A percentile compares a stretch with the other conserved stretches of the same genome.
These are phyloP conservation scores for Pelargonium exstipulatum DNA, from an alignment of 441 rosid genomes.

Conservation along the genomic window DNA sequence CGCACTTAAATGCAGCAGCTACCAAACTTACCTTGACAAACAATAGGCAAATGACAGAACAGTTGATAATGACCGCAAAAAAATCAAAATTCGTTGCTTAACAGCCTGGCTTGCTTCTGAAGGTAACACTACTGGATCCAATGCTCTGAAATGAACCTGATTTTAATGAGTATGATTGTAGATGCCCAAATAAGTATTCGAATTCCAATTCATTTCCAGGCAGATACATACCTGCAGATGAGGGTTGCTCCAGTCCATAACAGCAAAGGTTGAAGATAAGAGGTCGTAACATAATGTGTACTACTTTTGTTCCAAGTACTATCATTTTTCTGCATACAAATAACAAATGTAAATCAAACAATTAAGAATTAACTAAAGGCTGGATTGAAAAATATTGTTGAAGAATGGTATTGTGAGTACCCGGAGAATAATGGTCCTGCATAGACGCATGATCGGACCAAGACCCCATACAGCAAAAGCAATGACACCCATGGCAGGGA, in stretches of 20 bases:
- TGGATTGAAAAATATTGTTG: slow-evolving; percentile 12
- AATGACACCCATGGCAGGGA: slow-evolving; percentile 55
- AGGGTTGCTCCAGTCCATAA: slow-evolving; percentile 60
- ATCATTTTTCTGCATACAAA: slow-evolving; percentile 41
- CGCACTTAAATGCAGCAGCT: slow-evolving; percentile 13
- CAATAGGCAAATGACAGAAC: slow-evolving; percentile 63
- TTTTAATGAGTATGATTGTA: slow-evolving; percentile 22
- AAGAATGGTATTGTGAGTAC: slow-evolving; percentile 29
- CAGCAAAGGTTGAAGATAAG: slow-evolving; percentile 59
- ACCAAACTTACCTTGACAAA: slow-evolving; percentile 52
- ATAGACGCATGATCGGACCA: slow-evolving; percentile 44
- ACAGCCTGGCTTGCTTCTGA: slow-evolving; percentile 58
- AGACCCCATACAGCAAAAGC: slow-evolving; percentile 70
- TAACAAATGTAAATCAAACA: slow-evolving; percentile 14
- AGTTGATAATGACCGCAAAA: slow-evolving; percentile 50
- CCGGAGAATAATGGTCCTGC: slow-evolving; percentile 38
- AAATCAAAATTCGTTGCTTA: slow-evolving; percentile 57
- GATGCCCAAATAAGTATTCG: slow-evolving; percentile 6
- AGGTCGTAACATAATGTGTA: slow-evolving; percentile 37
- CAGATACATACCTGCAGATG: slow-evolving; percentile 48
- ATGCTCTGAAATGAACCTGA: slow-evolving; percentile 38
- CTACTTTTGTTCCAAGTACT: slow-evolving; percentile 48
- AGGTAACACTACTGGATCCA: slow-evolving; percentile 56
- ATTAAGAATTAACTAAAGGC: slow-evolving; percentile 17
- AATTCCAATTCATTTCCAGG: not conserved